Evolutionary conservation across 2,329 filamentous ascomycete genomes (phyloP), one percentile per base, ranked within the genome.

Genomic region (Talaromyces albobiverticillius): DNA sequence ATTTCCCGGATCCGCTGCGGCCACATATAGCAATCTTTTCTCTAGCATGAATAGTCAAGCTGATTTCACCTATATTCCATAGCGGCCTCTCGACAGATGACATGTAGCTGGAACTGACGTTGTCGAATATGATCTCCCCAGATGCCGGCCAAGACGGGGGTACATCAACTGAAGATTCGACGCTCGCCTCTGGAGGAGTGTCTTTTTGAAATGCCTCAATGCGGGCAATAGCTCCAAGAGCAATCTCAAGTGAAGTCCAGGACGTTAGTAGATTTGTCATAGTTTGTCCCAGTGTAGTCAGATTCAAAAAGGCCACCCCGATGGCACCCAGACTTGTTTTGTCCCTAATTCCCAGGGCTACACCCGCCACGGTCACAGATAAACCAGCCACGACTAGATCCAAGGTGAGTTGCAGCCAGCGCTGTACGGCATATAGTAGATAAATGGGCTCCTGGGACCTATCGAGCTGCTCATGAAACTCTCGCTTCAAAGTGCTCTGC

Each of bases 201-300:
- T 69, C 70, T 7, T 71, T 68, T 1, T 71, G 73, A 57, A 83
- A 83, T 10, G 73, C 71, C 61, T 79, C 80, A 56, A 84, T 74
- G 22, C 82, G 73, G 3, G 77, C 71, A 4, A 85, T 74, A 9
- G 81, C 80, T 5, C 82, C 82, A 41, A 85, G 76, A 31, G 76
- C 75, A 0, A 81, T 84, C 59, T 85, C 82, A 7, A 85, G 67
- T 41, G 74, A 72, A 0, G 81, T 83, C 80, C 81, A 85, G 46
- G 72, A 76, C 20, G 71, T 71, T 8, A 82, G 70, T 18, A 82
- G 63, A 7, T 76, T 63, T 48, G 77, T 78, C 54, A 83, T 70
- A 48, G 71, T 75, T 41, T 76, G 71, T 41, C 76, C 81, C 62
- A 84, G 80, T 34, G 26, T 51, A 22, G 41, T 51, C 9, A 51